Percentiles rank a stretch among this genome's conserved stretches.
These are phyloP conservation scores for Aureobasidium sp. DNA, from an alignment of 2,329 filamentous ascomycete genomes.

Conservation along the genomic window DNA sequence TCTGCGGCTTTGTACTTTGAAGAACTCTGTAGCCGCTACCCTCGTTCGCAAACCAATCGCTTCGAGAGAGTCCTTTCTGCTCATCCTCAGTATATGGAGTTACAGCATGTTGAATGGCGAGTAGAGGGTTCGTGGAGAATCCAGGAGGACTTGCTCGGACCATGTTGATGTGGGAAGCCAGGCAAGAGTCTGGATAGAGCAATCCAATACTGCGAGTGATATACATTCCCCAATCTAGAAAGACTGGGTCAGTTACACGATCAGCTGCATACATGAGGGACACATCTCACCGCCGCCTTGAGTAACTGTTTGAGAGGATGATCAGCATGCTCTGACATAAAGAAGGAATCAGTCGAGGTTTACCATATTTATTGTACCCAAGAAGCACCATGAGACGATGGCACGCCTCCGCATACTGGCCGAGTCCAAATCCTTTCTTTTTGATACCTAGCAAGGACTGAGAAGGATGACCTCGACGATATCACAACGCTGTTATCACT, in stretches of 20 bases:
- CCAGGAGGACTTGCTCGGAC: slow-evolving; percentile 43
- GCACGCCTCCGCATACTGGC: slow-evolving; percentile 55
- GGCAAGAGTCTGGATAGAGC: slow-evolving; percentile 49
- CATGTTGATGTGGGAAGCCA: slow-evolving; percentile 57
- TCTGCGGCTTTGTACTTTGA: slow-evolving; percentile 63
- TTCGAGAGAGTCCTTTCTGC: slow-evolving; percentile 44
- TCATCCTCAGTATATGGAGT: slow-evolving; percentile 48
- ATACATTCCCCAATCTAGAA: slow-evolving; percentile 57
- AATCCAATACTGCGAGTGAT: slow-evolving; percentile 56
- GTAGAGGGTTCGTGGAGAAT: slow-evolving; percentile 45
- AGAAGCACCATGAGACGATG: slow-evolving; percentile 62
- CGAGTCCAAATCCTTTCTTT: slow-evolving; percentile 49
- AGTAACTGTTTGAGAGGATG: slow-evolving; percentile 23
- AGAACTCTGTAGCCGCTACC: slow-evolving; percentile 51
- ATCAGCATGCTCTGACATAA: background rate
- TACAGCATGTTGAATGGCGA: slow-evolving; percentile 49
- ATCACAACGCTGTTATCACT: background rate
- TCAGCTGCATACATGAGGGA: too few relatives aligned
- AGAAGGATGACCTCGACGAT: background rate
- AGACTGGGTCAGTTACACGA: background rate
- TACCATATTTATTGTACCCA: slow-evolving; percentile 54
- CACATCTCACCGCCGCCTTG: slow-evolving; percentile 45
- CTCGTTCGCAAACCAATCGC: slow-evolving; percentile 49
- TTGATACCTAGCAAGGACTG: slow-evolving; percentile 28
- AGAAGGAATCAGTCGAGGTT: background rate